phyloP scores from a whole-genome alignment of 345 rosid genomes.

The Syzygium grande region DNA sequence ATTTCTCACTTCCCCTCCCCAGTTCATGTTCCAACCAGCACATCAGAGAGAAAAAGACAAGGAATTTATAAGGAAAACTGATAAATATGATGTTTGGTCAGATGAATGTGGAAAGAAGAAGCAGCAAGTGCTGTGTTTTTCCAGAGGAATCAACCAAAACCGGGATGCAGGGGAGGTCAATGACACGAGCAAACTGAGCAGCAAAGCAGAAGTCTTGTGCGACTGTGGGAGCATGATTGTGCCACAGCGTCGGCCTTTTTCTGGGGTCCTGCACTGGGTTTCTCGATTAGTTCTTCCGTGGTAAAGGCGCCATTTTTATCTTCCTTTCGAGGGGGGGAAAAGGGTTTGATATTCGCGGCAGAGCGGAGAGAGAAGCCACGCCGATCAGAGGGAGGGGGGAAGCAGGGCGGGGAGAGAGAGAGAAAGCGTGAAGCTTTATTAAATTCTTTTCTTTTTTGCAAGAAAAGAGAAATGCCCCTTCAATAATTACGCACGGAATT shows the following conservation, averaged over 20 bases:
- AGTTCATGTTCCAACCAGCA: neutral
- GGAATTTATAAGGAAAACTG: too few species aligned
- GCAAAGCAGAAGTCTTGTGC: neutral
- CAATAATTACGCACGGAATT: neutral
- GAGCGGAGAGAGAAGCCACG: neutral
- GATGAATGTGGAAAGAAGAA: neutral
- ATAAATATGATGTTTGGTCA: neutral
- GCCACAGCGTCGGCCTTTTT: neutral
- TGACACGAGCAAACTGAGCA: neutral
- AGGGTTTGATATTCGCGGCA: neutral
- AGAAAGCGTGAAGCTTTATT: neutral
- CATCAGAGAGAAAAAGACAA: neutral
- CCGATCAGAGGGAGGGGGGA: neutral
- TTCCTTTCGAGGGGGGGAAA: neutral
- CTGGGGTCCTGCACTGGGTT: neutral
- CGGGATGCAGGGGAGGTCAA: neutral
- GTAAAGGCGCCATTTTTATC: neutral
- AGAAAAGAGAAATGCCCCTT: neutral
- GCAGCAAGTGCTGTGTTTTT: neutral
- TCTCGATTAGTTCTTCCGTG: neutral
- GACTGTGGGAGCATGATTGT: neutral
- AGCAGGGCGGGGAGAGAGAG: neutral
- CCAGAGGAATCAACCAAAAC: neutral
- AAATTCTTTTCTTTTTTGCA: neutral
- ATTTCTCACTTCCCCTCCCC: neutral